Evolutionary conservation across 345 rosid genomes (phyloP).

Genomic region (Passiflora organensis): DNA sequence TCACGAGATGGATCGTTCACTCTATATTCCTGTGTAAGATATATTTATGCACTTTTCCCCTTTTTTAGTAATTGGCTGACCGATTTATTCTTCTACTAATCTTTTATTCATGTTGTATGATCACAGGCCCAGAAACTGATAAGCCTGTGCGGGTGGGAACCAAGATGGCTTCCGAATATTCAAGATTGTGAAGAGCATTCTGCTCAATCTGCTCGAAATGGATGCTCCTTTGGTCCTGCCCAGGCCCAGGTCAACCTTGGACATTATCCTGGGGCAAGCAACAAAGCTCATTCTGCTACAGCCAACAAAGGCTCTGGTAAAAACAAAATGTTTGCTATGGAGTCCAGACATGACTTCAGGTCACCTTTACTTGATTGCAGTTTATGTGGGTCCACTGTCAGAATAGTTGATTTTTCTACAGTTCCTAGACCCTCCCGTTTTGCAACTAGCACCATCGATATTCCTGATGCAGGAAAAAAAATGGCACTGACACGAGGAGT

Average conservation of each 20-base stretch:
- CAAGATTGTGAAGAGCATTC: slow-evolving; percentile 99
- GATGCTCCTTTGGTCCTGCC: slow-evolving; percentile 64
- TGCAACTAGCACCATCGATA: slow-evolving; percentile 57
- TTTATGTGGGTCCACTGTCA: slow-evolving; percentile 90
- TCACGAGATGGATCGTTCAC: slow-evolving; percentile 50
- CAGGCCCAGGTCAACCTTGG: slow-evolving; percentile 46
- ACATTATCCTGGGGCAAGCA: slow-evolving; percentile 71
- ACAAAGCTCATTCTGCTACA: slow-evolving; percentile 64
- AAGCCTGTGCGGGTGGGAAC: slow-evolving; percentile 99
- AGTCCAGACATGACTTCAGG: slow-evolving; percentile 70
- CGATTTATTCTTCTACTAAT: not conserved
- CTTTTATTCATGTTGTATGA: not conserved
- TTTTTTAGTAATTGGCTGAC: not conserved
- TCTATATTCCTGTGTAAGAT: slow-evolving; percentile 65
- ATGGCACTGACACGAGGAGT: slow-evolving; percentile 76
- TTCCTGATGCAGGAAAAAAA: slow-evolving; percentile 82
- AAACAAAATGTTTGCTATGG: slow-evolving; percentile 53
- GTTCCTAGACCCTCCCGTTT: slow-evolving; percentile 71
- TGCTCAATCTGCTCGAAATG: slow-evolving; percentile 95
- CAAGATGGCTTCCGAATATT: slow-evolving; percentile 90
- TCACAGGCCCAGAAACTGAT: slow-evolving; percentile 84
- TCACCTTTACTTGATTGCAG: slow-evolving; percentile 92
- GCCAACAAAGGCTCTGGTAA: slow-evolving; percentile 68
- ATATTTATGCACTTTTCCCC: not conserved
- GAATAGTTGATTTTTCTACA: slow-evolving; percentile 81